Evolutionary conservation across 2,329 filamentous ascomycete species (phyloP).

Genomic region (Madurella mycetomatis): DNA sequence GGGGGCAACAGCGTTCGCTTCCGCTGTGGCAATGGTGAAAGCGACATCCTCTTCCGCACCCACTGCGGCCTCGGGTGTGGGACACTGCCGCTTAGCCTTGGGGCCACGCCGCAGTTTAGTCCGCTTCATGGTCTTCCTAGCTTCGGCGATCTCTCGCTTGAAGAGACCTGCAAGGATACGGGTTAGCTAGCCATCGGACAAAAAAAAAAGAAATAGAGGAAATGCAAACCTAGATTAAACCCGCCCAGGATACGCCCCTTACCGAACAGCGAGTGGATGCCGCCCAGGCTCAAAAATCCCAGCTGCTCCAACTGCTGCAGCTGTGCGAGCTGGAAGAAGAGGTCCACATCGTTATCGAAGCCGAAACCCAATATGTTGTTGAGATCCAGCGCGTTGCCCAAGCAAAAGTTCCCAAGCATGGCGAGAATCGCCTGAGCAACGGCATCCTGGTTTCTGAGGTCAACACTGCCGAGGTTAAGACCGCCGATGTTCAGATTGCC

Average conservation of each 20-base stretch:
- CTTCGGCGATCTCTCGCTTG: constrained; percentile 29
- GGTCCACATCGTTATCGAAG: constrained; percentile 26
- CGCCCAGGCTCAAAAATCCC: constrained; percentile 27
- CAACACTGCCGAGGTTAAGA: constrained; percentile 29
- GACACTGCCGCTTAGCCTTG: constrained; percentile 27
- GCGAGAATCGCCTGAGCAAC: constrained; percentile 30
- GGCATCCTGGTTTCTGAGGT: constrained; percentile 29
- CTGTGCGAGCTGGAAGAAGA: constrained; percentile 33
- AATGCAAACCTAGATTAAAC: constrained; percentile 23
- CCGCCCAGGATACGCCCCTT: constrained; percentile 23
- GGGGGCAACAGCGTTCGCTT: neutral
- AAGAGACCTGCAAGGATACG: constrained; percentile 24
- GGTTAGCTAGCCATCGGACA: neutral
- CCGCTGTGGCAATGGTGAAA: constrained; percentile 10
- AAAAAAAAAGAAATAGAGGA: neutral
- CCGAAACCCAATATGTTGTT: constrained; percentile 27
- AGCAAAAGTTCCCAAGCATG: constrained; percentile 30
- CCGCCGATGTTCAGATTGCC: constrained; percentile 23
- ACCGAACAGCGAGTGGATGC: constrained; percentile 30
- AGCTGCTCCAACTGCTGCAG: constrained; percentile 30
- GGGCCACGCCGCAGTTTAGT: constrained; percentile 25
- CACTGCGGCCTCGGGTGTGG: neutral
- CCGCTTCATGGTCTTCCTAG: constrained; percentile 27
- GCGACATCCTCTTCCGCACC: neutral
- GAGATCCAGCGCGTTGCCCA: constrained; percentile 24